phyloP scores from a whole-genome alignment of 371 early-diverging fungal species.

The Rhizomucor pusillus region DNA sequence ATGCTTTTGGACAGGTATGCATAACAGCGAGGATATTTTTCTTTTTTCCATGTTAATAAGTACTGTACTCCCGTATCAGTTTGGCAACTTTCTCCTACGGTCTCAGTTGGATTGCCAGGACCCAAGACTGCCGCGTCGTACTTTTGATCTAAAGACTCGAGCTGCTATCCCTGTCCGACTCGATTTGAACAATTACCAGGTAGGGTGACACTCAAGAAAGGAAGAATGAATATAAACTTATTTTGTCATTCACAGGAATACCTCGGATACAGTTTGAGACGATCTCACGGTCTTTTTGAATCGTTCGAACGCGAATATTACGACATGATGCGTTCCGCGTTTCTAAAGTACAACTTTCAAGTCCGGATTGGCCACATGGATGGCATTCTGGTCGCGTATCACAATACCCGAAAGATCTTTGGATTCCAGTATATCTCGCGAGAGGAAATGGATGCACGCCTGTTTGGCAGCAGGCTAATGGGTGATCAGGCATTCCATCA shows the following conservation, averaged over 20 bases:
- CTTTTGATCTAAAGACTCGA: slow-evolving; percentile 94
- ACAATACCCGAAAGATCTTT: slow-evolving; percentile 88
- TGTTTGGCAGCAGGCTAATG: slow-evolving; percentile 77
- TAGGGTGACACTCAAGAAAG: slow-evolving; percentile 16
- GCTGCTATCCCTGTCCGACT: slow-evolving; percentile 84
- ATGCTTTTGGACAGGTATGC: slow-evolving; percentile 46
- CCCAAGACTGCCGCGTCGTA: slow-evolving; percentile 66
- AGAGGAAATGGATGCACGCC: slow-evolving; percentile 79
- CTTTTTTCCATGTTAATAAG: background rate
- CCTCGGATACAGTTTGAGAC: slow-evolving; percentile 57
- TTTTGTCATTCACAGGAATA: slow-evolving; percentile 36
- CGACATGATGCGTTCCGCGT: slow-evolving; percentile 88
- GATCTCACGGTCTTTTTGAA: slow-evolving; percentile 61
- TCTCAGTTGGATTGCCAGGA: slow-evolving; percentile 92
- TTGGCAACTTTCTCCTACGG: slow-evolving; percentile 73
- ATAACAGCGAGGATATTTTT: background rate
- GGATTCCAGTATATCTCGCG: slow-evolving; percentile 93
- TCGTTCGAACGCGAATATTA: slow-evolving; percentile 94
- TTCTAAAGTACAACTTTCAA: slow-evolving; percentile 91
- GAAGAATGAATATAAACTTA: background rate
- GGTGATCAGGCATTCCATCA: slow-evolving; percentile 74
- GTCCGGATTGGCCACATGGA: slow-evolving; percentile 96
- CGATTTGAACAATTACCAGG: slow-evolving; percentile 73
- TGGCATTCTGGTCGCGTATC: slow-evolving; percentile 92
- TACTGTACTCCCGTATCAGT: slow-evolving; percentile 12